Evolutionary conservation across 148 eudicot species (phyloP), one percentile per base, ranked within the genome.

Genomic region (Diospyros lotus): DNA sequence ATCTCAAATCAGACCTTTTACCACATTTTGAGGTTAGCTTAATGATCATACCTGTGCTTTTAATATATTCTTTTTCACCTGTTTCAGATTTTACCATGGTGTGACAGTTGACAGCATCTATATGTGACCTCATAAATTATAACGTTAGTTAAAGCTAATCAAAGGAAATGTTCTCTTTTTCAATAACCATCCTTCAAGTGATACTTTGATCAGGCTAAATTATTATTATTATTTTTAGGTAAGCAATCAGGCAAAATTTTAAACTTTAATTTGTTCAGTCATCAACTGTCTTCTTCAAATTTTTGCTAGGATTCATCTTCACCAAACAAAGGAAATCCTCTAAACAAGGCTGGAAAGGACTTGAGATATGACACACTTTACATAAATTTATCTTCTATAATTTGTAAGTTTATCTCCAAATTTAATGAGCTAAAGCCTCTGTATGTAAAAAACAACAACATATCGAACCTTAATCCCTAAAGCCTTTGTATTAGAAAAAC

Each of bases 11-110:
- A 41, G 98, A 94, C 69, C 82, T 84, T 67, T 61, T 76, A 69
- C 97, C 98, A 72, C 98, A 94, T 84, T 84, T 69, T 80, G 98
- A 94, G 98, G 98, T 94, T 72, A 69, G 87, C 58, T 67, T n/a
- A 66, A 7, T 18, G 15, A 28, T 28, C 48, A 40, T 40, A 14
- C 45, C 53, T 48, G 46, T 55, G 52, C 53, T 28, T 61, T 41
- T 7, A 3, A 48, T 28, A 53, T 75, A 10, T 9, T 13, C 40
- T 14, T 6, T 4, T 14, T 15, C 2, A 51, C 2, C 14, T 9
- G n/a, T 28, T 61, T 69, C 66, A 50, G 44, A 58, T 50, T 61
- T 60, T 60, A 58, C 12, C 39, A 28, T n/a, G 2, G 44, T 8
- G 51, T 56, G 6, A 11, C 51, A 42, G 28, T 48, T 11, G 56